Base-by-base conservation (phyloP, 148 eudicot genomes). In the Fagopyrum homotropicum region DNA sequence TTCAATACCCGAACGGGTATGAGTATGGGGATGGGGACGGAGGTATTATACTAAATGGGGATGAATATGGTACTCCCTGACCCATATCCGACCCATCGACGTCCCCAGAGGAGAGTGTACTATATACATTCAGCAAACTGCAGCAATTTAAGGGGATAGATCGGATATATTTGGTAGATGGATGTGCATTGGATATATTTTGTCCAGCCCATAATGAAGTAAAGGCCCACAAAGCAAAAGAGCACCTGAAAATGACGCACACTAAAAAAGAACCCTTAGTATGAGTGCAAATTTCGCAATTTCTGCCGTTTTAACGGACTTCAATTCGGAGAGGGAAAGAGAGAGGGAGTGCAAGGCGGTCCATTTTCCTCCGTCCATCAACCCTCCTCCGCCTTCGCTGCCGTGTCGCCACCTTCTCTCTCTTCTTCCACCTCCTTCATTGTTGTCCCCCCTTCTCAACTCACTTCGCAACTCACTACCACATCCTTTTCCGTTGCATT, bases 331-430 rank as follows among this genome's bases (percentile, higher is more conserved):
- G 63, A 57, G 63, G 63, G 63, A 57, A 57, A 57, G 63, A 57
- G 59, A 55, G 63, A 57, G 63, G 63, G 63, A 57, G 63, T 17
- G 63, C 63, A 57, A 57, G 63, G 63, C 63, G 63, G 63, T 57
- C 30, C 63, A 57, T 19, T 57, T 35, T 57, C 22, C 63, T 57
- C 63, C 63, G 29, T 19, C 63, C 30, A 57, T 26, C 35, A 3
- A 57, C 40, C 40, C 40, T 35, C 40, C 40, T 35, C 40, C 40
- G 63, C 63, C 63, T 57, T 57, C 35, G 63, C 63, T 7, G 63
- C 29, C 63, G 30, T 57, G 63, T 22, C 30, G 63, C 63, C 63
- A 22, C 63, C 63, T 57, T 57, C 29, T 56, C 63, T 22, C 63
- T 22, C 63, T 57, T 57, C 63, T 57, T 57, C 63, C 29, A 57